These are phyloP conservation scores for Tuber borchii DNA, from an alignment of 495 filamentous ascomycete genomes.

Conservation along the genomic window DNA sequence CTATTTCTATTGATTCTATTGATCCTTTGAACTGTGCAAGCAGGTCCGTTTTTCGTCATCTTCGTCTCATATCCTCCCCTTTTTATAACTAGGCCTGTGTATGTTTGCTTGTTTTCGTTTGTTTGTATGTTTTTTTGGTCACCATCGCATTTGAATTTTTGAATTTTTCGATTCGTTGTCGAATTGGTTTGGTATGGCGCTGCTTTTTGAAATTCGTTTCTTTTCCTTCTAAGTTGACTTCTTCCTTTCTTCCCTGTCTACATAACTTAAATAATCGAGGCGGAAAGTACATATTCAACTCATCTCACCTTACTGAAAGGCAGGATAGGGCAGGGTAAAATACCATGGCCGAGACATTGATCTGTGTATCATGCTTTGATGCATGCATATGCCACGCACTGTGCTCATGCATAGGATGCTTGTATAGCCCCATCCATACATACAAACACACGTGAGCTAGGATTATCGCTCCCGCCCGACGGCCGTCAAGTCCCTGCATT, in stretches of 20 bases:
- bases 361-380: not conserved
- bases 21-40: slow-evolving; percentile 11
- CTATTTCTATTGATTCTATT: slow-evolving; percentile 20
- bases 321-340: not conserved
- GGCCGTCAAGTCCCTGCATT: not conserved
- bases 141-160: slow-evolving; percentile 26
- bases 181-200: not conserved
- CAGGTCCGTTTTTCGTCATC: slow-evolving; percentile 18
- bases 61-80: slow-evolving; percentile 20
- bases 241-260: not conserved
- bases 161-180: slow-evolving; percentile 4
- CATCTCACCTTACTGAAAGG: not conserved
- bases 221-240: not conserved
- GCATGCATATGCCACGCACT: not conserved
- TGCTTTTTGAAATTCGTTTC: slow-evolving; percentile 2
- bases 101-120: slow-evolving; percentile 26
- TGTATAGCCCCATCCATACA: not conserved
- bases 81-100: slow-evolving; percentile 15
- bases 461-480: not conserved
- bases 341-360: not conserved
- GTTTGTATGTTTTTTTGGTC: slow-evolving; percentile 20
- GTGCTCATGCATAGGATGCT: not conserved
- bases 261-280: not conserved
- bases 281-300: slow-evolving; percentile 1
- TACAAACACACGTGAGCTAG: not conserved